phyloP scores from a whole-genome alignment of 192 early-diverging fungal genomes.

The Backusella liffmaniae region DNA sequence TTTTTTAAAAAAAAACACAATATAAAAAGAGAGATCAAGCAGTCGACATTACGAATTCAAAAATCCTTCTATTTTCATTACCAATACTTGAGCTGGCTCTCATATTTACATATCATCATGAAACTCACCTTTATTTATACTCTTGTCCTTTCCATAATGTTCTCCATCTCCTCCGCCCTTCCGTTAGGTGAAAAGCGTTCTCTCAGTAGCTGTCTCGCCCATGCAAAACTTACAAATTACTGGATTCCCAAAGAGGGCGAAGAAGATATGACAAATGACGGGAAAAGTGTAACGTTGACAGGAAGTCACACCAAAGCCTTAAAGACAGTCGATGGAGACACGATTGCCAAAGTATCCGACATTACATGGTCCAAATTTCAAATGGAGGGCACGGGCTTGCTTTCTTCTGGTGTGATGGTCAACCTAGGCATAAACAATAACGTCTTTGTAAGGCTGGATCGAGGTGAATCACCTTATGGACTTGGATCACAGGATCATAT shows the following conservation, averaged over 20 bases:
- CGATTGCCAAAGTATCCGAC: conserved; percentile 31
- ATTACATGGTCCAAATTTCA: conserved; percentile 35
- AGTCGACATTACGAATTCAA: background rate
- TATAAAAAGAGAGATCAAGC: background rate
- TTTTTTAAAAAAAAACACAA: background rate
- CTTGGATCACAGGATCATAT: conserved; percentile 22
- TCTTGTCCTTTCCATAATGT: background rate
- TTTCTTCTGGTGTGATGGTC: conserved; percentile 27
- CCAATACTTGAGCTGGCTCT: background rate
- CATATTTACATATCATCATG: background rate
- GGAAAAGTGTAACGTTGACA: conserved; percentile 14
- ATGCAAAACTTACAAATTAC: conserved; percentile 29
- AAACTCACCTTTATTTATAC: background rate
- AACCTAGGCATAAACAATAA: conserved; percentile 17
- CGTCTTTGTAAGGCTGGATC: conserved; percentile 19
- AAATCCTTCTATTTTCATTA: background rate
- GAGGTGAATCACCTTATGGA: conserved; percentile 25
- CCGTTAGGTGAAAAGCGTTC: conserved; percentile 7
- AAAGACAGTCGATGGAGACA: conserved; percentile 19
- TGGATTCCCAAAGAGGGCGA: conserved; percentile 41
- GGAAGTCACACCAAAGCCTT: conserved; percentile 11
- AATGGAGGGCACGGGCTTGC: conserved; percentile 41
- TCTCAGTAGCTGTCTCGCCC: conserved; percentile 13
- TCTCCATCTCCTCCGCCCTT: background rate
- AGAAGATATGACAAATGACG: conserved; percentile 35